A percentile compares a stretch with the other conserved stretches of the same genome.
Evolutionary conservation across 2,329 filamentous ascomycete genomes (phyloP).

Genomic region (Zasmidium angulare): DNA sequence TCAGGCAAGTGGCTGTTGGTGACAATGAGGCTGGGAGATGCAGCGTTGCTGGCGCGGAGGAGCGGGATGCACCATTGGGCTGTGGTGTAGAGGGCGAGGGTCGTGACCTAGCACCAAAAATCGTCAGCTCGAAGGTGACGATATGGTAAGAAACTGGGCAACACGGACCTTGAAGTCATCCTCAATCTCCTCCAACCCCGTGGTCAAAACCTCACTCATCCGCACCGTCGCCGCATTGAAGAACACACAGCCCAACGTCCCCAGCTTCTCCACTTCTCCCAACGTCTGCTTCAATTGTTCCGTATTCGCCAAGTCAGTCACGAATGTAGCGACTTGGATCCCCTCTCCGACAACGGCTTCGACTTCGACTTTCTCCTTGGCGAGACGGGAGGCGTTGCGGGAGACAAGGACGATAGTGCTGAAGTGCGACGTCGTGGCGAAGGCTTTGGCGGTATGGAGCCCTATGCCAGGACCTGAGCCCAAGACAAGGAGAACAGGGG

Average conservation of each 20-base stretch:
- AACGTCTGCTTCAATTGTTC: constrained; percentile 10
- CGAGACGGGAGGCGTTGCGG: constrained; percentile 15
- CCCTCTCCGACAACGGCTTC: background rate
- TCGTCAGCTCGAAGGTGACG: too few species aligned
- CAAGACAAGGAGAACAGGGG: constrained; percentile 12
- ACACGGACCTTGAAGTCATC: constrained; percentile 14
- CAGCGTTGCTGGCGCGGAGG: background rate
- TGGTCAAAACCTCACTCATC: constrained; percentile 8
- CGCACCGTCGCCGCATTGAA: constrained; percentile 17
- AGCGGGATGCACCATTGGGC: constrained; percentile 15
- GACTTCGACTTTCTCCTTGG: constrained; percentile 9
- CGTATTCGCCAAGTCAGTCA: constrained; percentile 11
- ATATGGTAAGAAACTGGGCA: background rate
- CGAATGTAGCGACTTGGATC: background rate
- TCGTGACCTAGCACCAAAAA: constrained; percentile 4
- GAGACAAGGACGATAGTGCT: constrained; percentile 13
- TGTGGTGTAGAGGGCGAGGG: constrained; percentile 11
- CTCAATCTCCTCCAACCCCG: constrained; percentile 13
- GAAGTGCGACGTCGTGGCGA: constrained; percentile 10
- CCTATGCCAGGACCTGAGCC: constrained; percentile 18
- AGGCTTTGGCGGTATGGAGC: constrained; percentile 13
- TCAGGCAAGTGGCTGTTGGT: constrained; percentile 15
- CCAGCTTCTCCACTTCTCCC: constrained; percentile 9
- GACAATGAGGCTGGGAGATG: constrained; percentile 7
- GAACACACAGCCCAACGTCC: constrained; percentile 12